Base-by-base conservation (phyloP, 305 asterid species). In the Solanum hybrid region DNA sequence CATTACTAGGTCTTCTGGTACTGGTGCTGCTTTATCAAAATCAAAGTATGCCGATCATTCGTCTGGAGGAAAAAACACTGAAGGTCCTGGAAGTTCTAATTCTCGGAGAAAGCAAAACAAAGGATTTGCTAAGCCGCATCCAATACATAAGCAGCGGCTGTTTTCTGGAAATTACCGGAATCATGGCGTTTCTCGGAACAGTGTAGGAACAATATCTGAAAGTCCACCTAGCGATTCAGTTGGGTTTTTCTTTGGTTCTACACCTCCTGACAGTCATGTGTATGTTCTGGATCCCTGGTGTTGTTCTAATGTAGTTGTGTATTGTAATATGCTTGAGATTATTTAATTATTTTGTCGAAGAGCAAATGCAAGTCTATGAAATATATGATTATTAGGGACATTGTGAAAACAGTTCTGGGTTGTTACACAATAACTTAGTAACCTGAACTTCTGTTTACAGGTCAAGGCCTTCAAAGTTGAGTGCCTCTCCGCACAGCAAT, bases 191-290 rank as follows among this genome's bases (percentile, higher is more conserved):
- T 90, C 88, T 89, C 92, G 91, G 89, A 95, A 89, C 90, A 87
- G 95, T 88, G 81, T 77, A 69, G 95, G 94, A 85, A 89, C 90
- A 73, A 69, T 91, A 88, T 92, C 97, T 78, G 99, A 95, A 91
- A 97, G 99, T 92, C 97, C 99, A n/a, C 95, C 98, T 84, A 93
- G 94, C 91, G 96, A 94, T 93, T 93, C 98, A 31, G 94, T 97
- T 88, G 99, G 99, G 22, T 96, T 97, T 93, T 97, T 95, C 96
- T 96, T 97, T 95, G 97, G 98, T 85, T 94, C 98, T 90, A 96
- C 99, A 60, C 98, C 98, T 90, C 98, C 98, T 34, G 98, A 97
- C 85, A 90, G 92, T 93, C 95, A 91, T 73, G 97, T 94, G 99
- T 96, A 93, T 94, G 97, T 89, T 82, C 73, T 10, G 85, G 85